Evolutionary conservation across 129 eudicot species (phyloP), one percentile per base, ranked within the genome.

Genomic region (Solidago caesia): DNA sequence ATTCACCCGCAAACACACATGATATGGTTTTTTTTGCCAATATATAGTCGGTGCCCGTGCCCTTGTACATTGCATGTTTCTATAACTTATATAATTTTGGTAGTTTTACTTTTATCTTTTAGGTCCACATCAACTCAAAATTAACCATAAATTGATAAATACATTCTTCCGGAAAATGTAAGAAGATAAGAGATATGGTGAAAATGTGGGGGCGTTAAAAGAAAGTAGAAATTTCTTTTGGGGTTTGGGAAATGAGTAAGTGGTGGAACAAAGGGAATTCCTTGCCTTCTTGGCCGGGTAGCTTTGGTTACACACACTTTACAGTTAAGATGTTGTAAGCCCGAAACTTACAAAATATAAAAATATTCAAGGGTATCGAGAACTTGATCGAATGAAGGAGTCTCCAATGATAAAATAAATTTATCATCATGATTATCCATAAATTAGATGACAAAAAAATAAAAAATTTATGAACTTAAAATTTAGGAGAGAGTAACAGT

Each of bases 281-380:
- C 53, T 74, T 74, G 71, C 64, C 64, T 48, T 63, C 63, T 15
- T 64, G n/a, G n/a, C n/a, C n/a, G 53, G 61, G 43, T 64, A 64
- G 64, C 42, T 10, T 48, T 33, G 64, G 52, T n/a, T 46, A 33
- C 44, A 49, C 47, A 26, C 48, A 48, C 79, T 74, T 74, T 74
- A 74, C 71, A 74, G 79, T 63, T 63, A 63, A 21, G 47, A 74
- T 59, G 77, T 61, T 14, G 21, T 25, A 64, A 8, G 53, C 7
- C 26, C 39, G 39, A 29, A 29, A 29, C 39, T 29, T 29, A 29
- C 39, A 29, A 1, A 29, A 29, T 29, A 29, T 29, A 29, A 29
- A 29, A 1, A 29, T 29, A 29, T 29, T 29, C 39, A n/a, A n/a
- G n/a, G n/a, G n/a, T n/a, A n/a, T n/a, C n/a, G n/a, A n/a, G n/a